Conservation (phyloP, 78 protist genomes). For the Tieghemostelium lacteum region DNA sequence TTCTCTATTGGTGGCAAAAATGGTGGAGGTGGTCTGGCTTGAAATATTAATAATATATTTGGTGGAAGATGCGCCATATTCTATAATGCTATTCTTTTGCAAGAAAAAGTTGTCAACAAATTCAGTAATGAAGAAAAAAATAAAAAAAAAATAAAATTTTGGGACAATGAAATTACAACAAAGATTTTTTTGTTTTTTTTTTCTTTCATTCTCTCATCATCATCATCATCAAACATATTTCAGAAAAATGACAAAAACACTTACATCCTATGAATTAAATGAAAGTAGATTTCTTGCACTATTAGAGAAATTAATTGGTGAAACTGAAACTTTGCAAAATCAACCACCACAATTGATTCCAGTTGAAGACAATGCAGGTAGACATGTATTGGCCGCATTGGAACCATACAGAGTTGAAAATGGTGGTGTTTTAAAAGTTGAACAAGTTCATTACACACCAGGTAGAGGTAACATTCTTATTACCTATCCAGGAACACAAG, state of each 20-base stretch:
- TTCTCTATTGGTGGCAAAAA: constrained; percentile 40
- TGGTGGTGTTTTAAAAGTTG: constrained; percentile 66
- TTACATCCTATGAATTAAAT: constrained; percentile 41
- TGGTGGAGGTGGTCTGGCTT: constrained; percentile 48
- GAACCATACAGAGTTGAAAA: constrained; percentile 41
- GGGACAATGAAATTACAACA: background rate
- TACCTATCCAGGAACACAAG: constrained; percentile 36
- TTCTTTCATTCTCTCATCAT: no score
- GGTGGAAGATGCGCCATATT: constrained; percentile 77
- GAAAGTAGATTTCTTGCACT: constrained; percentile 43
- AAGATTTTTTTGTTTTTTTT: background rate
- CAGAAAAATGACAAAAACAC: background rate
- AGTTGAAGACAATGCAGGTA: constrained; percentile 71
- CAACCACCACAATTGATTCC: constrained; percentile 63
- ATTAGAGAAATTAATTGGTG: constrained; percentile 45
- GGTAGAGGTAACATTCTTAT: constrained; percentile 76
- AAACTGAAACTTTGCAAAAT: constrained; percentile 59
- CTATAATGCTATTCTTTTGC: no score
- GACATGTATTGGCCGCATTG: constrained; percentile 45
- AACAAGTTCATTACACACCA: constrained; percentile 48
- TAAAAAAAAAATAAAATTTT: no score
- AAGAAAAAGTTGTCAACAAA: no score
- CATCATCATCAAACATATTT: no score
- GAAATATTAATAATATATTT: constrained; percentile 71
- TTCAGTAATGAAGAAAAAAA: no score